A percentile compares a stretch with the other conserved stretches of the same genome.
phyloP scores from a whole-genome alignment of 2,329 filamentous ascomycete genomes.

The Clathrospora elynae region DNA sequence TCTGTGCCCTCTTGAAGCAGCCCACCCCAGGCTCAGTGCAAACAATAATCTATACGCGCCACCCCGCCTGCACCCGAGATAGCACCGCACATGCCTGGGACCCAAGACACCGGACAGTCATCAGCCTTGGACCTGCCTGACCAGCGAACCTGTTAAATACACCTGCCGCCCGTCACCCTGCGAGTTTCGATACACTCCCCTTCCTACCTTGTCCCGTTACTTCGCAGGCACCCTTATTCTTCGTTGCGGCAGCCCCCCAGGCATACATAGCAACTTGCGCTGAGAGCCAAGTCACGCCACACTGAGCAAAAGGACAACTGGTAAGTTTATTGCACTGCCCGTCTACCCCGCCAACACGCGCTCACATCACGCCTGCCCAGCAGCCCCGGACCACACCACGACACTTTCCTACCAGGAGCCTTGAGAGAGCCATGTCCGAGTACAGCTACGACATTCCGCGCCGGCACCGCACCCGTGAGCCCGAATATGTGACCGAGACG shows the following conservation, averaged over 20 bases:
- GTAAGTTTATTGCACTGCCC: constrained; percentile 23
- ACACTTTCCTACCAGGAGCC: constrained; percentile 13
- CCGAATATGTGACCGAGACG: constrained; percentile 57
- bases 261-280: constrained; percentile 16
- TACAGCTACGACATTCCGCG: constrained; percentile 57
- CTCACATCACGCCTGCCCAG: constrained; percentile 27
- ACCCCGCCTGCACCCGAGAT: constrained; percentile 17
- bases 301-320: constrained; percentile 17
- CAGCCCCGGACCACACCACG: constrained; percentile 11
- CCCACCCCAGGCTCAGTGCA: constrained; percentile 24
- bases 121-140: constrained; percentile 17
- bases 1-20: constrained; percentile 9
- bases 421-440: constrained; percentile 51
- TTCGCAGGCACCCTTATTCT: constrained; percentile 33
- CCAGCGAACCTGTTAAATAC: constrained; percentile 27
- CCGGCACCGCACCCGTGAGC: constrained; percentile 56
- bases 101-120: constrained; percentile 30
- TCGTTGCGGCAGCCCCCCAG: constrained; percentile 28
- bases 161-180: constrained; percentile 22
- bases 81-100: constrained; percentile 19
- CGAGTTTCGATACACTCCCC: constrained; percentile 19
- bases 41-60: constrained; percentile 30
- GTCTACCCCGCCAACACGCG: constrained; percentile 10
- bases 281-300: constrained; percentile 20
- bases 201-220: constrained; percentile 29